phyloP scores from a whole-genome alignment of 495 filamentous ascomycete genomes.

The Penicillium taxi region DNA sequence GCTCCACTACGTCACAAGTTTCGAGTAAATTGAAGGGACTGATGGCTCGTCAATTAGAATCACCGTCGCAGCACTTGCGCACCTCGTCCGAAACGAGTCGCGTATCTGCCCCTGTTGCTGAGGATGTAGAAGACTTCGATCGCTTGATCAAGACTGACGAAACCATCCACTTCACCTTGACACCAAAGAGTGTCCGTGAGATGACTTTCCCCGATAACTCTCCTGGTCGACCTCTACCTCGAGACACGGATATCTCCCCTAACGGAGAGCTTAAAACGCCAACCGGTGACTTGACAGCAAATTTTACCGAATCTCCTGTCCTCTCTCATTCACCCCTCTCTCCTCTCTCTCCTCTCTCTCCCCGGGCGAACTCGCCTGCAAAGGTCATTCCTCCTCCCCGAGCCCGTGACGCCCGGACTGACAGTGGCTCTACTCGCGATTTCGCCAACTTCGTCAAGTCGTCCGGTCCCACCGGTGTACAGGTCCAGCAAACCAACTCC shows the following conservation, averaged over 20 bases:
- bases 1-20: conserved; percentile 45
- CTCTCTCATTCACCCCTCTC: too few relatives aligned
- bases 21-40: conserved; percentile 48
- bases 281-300: too few relatives aligned
- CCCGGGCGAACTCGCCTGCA: conserved; percentile 19
- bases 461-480: conserved; percentile 52
- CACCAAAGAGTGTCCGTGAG: conserved; percentile 79
- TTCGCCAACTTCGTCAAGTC: conserved; percentile 82
- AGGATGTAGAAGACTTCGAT: conserved; percentile 60
- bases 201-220: conserved; percentile 53
- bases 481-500: conserved; percentile 13
- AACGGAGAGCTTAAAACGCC: too few relatives aligned
- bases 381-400: conserved; percentile 28
- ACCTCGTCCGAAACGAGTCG: conserved; percentile 44
- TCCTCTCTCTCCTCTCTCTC: too few relatives aligned
- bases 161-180: conserved; percentile 89
- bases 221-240: conserved; percentile 25
- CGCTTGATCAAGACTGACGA: conserved; percentile 82
- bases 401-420: conserved; percentile 59
- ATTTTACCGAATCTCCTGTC: too few relatives aligned
- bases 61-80: conserved; percentile 32
- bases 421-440: conserved; percentile 58
- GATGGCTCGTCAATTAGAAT: conserved; percentile 38
- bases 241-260: too few relatives aligned
- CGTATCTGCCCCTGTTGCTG: conserved; percentile 32